A percentile compares a stretch with the other conserved stretches of the same genome.
Evolutionary conservation across 164 flowering plant species (phyloP).

Genomic region (Nymphaea colorata): DNA sequence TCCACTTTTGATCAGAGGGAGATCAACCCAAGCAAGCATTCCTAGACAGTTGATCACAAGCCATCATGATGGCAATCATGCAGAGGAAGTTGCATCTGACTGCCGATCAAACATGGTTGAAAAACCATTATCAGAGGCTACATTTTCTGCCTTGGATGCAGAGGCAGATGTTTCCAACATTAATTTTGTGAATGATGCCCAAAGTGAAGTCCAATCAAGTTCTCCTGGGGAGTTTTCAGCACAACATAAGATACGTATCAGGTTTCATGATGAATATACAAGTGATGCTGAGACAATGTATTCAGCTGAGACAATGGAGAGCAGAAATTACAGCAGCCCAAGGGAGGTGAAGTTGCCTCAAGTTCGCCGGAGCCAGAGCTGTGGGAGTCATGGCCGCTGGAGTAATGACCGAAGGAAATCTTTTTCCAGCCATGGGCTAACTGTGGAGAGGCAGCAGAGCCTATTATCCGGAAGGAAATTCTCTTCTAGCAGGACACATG

Average conservation of each 20-base stretch:
- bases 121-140: not conserved
- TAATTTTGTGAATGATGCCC: not conserved
- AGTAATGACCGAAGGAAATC: slow-evolving; percentile 33
- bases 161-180: not conserved
- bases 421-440: not conserved
- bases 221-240: not conserved
- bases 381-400: slow-evolving; percentile 75
- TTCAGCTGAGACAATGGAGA: slow-evolving; percentile 96
- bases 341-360: slow-evolving; percentile 26
- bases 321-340: slow-evolving; percentile 74
- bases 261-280: slow-evolving; percentile 20
- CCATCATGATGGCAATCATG: not conserved
- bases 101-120: not conserved
- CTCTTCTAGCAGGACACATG: slow-evolving; percentile 41
- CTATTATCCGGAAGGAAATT: slow-evolving; percentile 47
- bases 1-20: not conserved
- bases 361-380: slow-evolving; percentile 91
- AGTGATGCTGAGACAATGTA: slow-evolving; percentile 94
- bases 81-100: not conserved
- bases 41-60: not conserved
- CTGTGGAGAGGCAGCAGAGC: slow-evolving; percentile 49
- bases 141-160: not conserved
- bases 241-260: not conserved
- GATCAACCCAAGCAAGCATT: not conserved
- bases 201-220: not conserved